Evolutionary conservation across 192 early-diverging fungal species (phyloP).

Genomic region (Dispira parvispora): DNA sequence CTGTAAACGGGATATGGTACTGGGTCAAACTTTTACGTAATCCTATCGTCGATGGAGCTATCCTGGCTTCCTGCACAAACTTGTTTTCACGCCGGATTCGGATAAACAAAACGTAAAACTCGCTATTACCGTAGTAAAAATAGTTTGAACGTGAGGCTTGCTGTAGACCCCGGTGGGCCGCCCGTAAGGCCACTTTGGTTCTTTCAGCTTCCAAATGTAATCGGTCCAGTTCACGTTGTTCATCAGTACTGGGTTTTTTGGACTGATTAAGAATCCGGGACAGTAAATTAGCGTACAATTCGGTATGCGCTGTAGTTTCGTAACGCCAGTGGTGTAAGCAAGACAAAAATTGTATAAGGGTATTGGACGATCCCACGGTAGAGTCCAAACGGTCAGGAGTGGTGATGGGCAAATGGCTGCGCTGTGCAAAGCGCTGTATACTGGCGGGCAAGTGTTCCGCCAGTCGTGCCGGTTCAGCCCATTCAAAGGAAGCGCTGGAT

Average conservation of each 20-base stretch:
- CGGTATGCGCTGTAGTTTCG: background rate
- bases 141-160: background rate
- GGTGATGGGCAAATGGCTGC: no score
- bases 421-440: no score
- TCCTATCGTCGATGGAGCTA: background rate
- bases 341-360: no score
- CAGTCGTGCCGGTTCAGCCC: background rate
- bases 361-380: no score
- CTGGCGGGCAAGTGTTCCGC: no score
- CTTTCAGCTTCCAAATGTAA: background rate
- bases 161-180: background rate
- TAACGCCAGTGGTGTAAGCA: conserved; percentile 2
- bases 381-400: no score
- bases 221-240: background rate
- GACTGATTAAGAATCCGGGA: background rate
- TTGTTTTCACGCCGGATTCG: background rate
- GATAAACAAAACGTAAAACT: conserved; percentile 2
- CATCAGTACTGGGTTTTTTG: background rate
- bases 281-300: background rate
- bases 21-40: background rate
- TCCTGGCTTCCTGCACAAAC: background rate
- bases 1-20: background rate
- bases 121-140: conserved; percentile 1
- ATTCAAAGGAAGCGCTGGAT: conserved; percentile 1
- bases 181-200: background rate